Percentiles rank a stretch among this genome's conserved stretches.
Conservation (phyloP, 2,329 filamentous ascomycete genomes). For the Ceratocystiopsis minuta region DNA sequence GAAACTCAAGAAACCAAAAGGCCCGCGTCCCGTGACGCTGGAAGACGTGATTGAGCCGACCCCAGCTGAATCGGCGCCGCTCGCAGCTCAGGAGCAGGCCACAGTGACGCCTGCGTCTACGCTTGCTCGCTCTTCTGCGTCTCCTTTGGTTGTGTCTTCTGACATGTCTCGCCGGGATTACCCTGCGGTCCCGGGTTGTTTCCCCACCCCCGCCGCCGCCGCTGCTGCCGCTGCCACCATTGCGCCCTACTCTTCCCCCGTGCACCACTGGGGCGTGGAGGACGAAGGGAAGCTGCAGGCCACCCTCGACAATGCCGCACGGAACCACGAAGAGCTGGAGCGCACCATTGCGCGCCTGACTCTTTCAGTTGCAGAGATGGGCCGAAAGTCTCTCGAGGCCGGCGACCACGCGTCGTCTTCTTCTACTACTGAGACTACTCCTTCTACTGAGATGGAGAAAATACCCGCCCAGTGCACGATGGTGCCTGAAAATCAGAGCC, state of each 20-base stretch:
- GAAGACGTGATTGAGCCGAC: conserved; percentile 28
- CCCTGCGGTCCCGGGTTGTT: conserved; percentile 5
- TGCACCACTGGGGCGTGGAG: background rate
- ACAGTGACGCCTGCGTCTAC: conserved; percentile 3
- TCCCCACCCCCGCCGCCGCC: background rate
- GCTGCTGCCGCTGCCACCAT: too few relatives aligned
- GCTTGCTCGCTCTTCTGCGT: background rate
- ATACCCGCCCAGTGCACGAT: too few relatives aligned
- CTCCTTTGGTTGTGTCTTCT: conserved; percentile 5
- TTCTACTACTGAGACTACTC: background rate
- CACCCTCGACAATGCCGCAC: conserved; percentile 9
- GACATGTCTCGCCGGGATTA: background rate
- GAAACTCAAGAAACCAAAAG: conserved; percentile 16
- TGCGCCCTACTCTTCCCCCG: too few relatives aligned
- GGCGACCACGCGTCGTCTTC: background rate
- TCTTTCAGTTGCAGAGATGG: conserved; percentile 7
- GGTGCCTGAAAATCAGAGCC: too few relatives aligned
- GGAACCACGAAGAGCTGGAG: conserved; percentile 10
- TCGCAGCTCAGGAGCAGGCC: background rate
- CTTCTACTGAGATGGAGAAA: too few relatives aligned
- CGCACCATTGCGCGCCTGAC: conserved; percentile 8
- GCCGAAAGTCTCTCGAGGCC: background rate
- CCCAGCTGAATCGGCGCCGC: background rate
- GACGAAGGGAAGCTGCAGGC: conserved; percentile 3
- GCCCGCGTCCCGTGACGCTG: conserved; percentile 20